Base-by-base conservation (phyloP, 176 grass and related monocot genomes). In the Eleusine indica region DNA sequence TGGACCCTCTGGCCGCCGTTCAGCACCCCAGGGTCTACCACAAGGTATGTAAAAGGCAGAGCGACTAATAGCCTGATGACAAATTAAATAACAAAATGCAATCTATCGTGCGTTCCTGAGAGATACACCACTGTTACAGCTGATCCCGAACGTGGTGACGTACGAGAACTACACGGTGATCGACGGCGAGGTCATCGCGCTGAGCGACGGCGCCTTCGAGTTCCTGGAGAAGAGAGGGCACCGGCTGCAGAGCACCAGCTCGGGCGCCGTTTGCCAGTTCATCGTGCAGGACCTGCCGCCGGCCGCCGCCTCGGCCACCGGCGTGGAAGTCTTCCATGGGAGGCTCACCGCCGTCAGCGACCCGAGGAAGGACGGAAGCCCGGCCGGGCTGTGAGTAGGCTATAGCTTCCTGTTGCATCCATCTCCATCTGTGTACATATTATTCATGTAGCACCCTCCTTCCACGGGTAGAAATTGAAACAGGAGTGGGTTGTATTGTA, bases 311-410 rank as follows among this genome's bases (percentile, higher is more conserved):
- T 21, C n/a, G 37, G 39, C 3, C 11, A 44, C 15, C 32, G 53
- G 64, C 35, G 25, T 25, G 25, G 25, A 25, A 25, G 87, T 95
- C 48, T 82, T 89, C 76, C 86, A 66, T 9, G 96, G 96, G 28
- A 85, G 81, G 82, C 89, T 98, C 51, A 98, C 87, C 18, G 96
- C 96, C 29, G 91, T 98, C 63, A 98, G 96, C 65, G 96, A 98
- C 76, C 92, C 89, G 4, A 86, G 96, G 76, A 98, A 98, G 79
- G 96, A 85, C 53, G 96, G 96, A 47, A 73, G 65, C 17, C 96
- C 96, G 12, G 91, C 93, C 0, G 85, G 91, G 28, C 12, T 95
- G 81, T 98, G 86, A 75, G 76, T 17, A 17, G 42, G 41, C 19
- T 35, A 44, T 25, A 25, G 25, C 25, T 25, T 25, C 41, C 30